Evolutionary conservation across 768 basidiomycete species (phyloP).

Genomic region (Kwoniella dendrophila): DNA sequence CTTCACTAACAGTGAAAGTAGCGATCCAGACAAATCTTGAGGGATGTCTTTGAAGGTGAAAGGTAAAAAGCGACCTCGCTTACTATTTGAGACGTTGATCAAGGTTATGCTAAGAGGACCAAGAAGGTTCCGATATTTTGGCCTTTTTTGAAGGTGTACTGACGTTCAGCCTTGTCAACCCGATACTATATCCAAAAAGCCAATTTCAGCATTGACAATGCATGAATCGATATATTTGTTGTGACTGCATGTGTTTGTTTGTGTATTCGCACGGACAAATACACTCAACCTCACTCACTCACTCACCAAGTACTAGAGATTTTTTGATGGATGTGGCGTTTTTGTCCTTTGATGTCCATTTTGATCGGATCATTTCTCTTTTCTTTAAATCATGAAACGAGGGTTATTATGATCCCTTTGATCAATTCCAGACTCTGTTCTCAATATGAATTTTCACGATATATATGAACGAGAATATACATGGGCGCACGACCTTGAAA

Average conservation of each 20-base stretch:
- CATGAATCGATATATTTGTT: background rate
- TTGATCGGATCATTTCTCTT: slow-evolving; percentile 2
- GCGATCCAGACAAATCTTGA: no score
- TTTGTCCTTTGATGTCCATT: no score
- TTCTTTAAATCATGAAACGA: background rate
- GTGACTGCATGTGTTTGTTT: background rate
- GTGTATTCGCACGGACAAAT: slow-evolving; percentile 3
- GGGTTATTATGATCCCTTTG: background rate
- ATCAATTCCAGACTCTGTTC: no score
- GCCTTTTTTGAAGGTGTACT: background rate
- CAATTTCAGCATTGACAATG: background rate
- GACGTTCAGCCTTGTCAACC: background rate
- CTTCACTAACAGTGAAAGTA: background rate
- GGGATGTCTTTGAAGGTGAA: no score
- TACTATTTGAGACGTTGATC: background rate
- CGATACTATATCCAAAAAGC: background rate
- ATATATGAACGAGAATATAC: background rate
- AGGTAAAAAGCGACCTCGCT: no score
- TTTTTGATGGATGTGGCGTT: background rate
- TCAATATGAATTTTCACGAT: no score
- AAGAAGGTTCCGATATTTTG: slow-evolving; percentile 1
- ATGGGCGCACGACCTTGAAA: slow-evolving; percentile 13
- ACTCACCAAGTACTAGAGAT: background rate
- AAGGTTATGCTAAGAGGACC: slow-evolving; percentile 4
- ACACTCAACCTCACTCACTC: background rate